phyloP scores from a whole-genome alignment of 441 rosid genomes.

The Erysimum cheiri region DNA sequence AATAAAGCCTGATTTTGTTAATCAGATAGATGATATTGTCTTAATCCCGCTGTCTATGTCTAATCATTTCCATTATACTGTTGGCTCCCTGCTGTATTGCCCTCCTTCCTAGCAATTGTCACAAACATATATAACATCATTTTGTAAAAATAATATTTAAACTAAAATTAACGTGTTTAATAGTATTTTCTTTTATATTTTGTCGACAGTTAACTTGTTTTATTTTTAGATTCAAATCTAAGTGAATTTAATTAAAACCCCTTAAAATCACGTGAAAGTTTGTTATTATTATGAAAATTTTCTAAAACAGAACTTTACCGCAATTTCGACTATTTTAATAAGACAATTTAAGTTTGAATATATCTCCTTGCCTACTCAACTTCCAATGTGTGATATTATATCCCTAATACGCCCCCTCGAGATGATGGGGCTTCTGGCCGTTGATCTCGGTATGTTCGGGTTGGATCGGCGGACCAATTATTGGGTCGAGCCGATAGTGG shows the following conservation, averaged over 20 bases:
- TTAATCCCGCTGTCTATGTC: slow-evolving; percentile 41
- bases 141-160: not conserved
- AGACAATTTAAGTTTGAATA: not conserved
- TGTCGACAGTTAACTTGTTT: not conserved
- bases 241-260: not conserved
- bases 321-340: not conserved
- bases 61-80: slow-evolving; percentile 42
- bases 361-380: too few relatives aligned
- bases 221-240: not conserved
- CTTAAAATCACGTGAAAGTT: not conserved
- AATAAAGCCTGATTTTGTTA: slow-evolving; percentile 38
- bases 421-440: too few relatives aligned
- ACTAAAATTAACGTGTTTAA: not conserved
- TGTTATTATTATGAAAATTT: too few relatives aligned
- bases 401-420: too few relatives aligned
- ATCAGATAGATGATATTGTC: slow-evolving; percentile 37
- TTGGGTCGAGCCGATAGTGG: too few relatives aligned
- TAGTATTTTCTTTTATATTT: not conserved
- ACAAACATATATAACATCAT: not conserved
- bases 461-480: too few relatives aligned
- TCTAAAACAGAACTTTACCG: not conserved
- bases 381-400: too few relatives aligned
- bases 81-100: slow-evolving; percentile 38
- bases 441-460: too few relatives aligned
- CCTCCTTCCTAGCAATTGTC: slow-evolving; percentile 2